Conservation (phyloP, 306 rosid genomes). For the Ormosia emarginata region DNA sequence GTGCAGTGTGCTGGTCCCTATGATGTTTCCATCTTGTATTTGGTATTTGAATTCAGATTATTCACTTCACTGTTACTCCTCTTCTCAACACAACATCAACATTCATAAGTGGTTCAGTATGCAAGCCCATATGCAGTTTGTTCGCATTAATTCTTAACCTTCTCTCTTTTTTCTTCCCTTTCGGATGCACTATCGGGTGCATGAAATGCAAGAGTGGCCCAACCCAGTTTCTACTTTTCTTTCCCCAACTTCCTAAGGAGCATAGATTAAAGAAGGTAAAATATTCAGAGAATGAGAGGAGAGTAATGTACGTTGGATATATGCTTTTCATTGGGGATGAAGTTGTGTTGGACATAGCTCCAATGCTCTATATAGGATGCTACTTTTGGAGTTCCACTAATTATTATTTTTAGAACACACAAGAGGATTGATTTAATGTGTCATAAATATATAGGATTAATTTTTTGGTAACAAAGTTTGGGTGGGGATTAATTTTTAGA, state of each 20-base stretch:
- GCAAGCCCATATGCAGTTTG: not conserved
- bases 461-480: not conserved
- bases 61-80: slow-evolving; percentile 5
- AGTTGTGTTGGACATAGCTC: not conserved
- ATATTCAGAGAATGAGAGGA: not conserved
- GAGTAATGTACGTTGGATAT: not conserved
- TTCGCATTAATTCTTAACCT: not conserved
- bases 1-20: slow-evolving; percentile 10
- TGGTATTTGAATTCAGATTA: not conserved
- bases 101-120: not conserved
- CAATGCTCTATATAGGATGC: not conserved
- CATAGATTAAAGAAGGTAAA: not conserved
- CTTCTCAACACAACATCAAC: slow-evolving; percentile 6
- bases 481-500: too few relatives aligned
- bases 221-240: not conserved
- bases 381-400: not conserved
- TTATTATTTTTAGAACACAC: not conserved
- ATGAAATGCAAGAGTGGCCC: slow-evolving; percentile 16
- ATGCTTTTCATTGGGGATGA: not conserved
- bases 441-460: not conserved
- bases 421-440: not conserved
- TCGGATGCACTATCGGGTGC: not conserved
- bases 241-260: not conserved
- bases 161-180: not conserved
- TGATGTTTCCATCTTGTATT: slow-evolving; percentile 20